These are phyloP conservation scores for Coelastrella sp. DNA, from an alignment of 139 green algal genomes.

Conservation along the genomic window DNA sequence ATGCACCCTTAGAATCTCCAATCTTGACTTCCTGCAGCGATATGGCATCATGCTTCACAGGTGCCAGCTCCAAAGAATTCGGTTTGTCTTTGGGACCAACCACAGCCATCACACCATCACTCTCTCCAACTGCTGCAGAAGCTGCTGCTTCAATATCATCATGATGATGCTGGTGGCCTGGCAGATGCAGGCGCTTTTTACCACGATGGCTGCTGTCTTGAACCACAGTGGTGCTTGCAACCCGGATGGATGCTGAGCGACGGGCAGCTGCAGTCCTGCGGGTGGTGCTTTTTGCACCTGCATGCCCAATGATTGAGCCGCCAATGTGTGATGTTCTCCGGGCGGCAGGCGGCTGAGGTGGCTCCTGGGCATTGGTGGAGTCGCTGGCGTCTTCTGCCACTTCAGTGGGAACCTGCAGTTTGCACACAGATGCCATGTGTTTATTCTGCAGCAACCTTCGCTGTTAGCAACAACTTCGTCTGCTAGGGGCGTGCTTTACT, in stretches of 20 bases:
- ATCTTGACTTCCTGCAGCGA: slow-evolving; percentile 29
- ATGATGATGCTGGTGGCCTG: not conserved
- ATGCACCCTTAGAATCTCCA: not conserved
- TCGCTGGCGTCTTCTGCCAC: too few species aligned
- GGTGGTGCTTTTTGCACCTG: not conserved
- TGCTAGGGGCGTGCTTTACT: not conserved
- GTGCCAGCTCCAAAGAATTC: not conserved
- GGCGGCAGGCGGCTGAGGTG: not conserved
- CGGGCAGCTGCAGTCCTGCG: not conserved
- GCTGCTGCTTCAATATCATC: not conserved
- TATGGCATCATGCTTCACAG: not conserved
- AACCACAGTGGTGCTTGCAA: not conserved
- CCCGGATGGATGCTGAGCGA: not conserved
- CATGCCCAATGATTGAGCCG: not conserved
- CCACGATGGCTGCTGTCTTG: not conserved
- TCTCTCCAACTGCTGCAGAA: not conserved
- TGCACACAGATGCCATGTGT: not conserved
- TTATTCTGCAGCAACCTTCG: not conserved
- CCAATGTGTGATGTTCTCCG: not conserved
- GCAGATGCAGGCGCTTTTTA: not conserved
- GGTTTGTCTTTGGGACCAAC: not conserved
- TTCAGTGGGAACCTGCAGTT: too few species aligned
- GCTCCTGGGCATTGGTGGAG: too few species aligned
- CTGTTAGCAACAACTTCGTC: not conserved
- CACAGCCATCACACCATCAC: not conserved